Evolutionary conservation across 2,329 filamentous ascomycete species (phyloP).

Genomic region (Diaporthe ampelina): DNA sequence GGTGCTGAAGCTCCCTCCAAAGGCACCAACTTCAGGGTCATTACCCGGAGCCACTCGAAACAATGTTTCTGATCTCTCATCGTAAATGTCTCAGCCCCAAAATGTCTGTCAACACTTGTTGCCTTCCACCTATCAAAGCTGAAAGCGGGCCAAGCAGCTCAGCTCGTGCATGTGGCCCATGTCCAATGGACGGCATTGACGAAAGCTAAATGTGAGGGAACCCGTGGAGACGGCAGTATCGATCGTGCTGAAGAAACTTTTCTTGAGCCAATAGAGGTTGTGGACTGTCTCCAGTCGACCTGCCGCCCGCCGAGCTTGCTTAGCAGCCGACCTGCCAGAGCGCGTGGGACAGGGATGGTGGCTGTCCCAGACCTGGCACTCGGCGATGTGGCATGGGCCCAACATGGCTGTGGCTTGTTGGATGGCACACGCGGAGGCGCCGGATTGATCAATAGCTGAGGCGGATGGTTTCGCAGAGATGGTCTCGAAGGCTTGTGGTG

Average conservation of each 20-base stretch:
- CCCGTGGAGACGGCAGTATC: not conserved
- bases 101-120: not conserved
- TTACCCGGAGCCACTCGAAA: conserved; percentile 7
- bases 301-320: not conserved
- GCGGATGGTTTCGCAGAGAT: conserved; percentile 17
- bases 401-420: conserved; percentile 14
- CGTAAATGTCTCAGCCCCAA: not conserved
- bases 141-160: conserved; percentile 4
- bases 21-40: not conserved
- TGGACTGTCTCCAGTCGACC: not conserved
- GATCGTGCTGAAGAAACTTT: not conserved
- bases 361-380: not conserved
- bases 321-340: not conserved
- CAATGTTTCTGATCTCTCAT: conserved; percentile 25
- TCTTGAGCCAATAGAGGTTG: conserved; percentile 9
- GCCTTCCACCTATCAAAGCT: not conserved
- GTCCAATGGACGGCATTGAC: not conserved
- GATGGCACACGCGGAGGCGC: not conserved
- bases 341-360: not conserved
- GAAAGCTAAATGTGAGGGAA: not conserved
- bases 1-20: not conserved
- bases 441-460: conserved; percentile 17
- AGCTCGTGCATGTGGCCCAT: not conserved
- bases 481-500: conserved; percentile 12
- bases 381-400: not conserved